Base-by-base conservation (phyloP, 2,329 filamentous ascomycete genomes). In the Stemphylium lycopersici region DNA sequence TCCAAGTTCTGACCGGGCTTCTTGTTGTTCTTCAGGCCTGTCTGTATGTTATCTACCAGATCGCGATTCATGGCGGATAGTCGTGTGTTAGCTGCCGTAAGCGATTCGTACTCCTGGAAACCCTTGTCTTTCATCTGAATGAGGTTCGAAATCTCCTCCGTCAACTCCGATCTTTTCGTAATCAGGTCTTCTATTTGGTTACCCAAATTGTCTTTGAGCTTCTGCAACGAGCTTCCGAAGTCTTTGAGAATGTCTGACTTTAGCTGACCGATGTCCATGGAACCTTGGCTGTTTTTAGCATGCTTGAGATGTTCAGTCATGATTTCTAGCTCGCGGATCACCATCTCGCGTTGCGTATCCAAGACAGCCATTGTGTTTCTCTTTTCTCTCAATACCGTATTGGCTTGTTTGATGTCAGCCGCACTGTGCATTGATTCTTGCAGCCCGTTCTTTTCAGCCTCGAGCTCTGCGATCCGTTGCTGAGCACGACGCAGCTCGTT, bases 11-110 rank as follows among this genome's bases (percentile, higher is more conserved):
- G 88, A 22, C 71, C 66, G 52, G 72, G 58, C 55, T 76, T 73
- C 48, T 79, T 78, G 70, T 89, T 92, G 40, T 87, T 88, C 78
- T 96, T 96, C 81, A 97, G 96, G 26, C 92, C 85, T 68, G 90
- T 91, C 74, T 98, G 93, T 55, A 98, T 96, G 71, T 93, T 91
- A 68, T 96, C 90, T 3, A 96, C 93, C 51, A 99, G 81, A 71
- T 96, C 91, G 67, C 96, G 96, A 78, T 99, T 98, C 81, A 98
- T 87, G 68, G 97, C 91, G 24, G 91, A 89, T 56, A 99, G 83
- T 77, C 98, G 93, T 0, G 90, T 89, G 72, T 99, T 99, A 81
- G 96, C 96, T 52, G 88, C 89, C 10, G 91, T 96, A 39, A 99
- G 81, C 69, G 96, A 91, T 78, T 98, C 95, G 70, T 97, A 98